Percentiles rank a stretch among this genome's conserved stretches.
These are phyloP conservation scores for Arthrobotrys conoides DNA, from an alignment of 2,329 filamentous ascomycete species.

Conservation along the genomic window DNA sequence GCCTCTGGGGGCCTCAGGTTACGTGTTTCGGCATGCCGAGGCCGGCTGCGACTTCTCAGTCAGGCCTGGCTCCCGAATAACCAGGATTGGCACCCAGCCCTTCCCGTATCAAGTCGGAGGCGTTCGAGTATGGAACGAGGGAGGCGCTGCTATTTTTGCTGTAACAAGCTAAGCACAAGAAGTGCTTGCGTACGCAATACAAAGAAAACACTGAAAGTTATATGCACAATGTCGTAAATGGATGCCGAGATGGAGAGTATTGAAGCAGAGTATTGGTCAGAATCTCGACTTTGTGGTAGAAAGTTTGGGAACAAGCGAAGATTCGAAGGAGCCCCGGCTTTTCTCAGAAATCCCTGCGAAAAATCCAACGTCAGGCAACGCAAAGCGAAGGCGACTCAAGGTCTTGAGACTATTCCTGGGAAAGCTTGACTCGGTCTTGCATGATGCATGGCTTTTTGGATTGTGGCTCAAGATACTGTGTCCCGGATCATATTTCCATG, in stretches of 20 bases:
- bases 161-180: slow-evolving; percentile 28
- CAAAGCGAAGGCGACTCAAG: slow-evolving; percentile 24
- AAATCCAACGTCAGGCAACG: slow-evolving; percentile 49
- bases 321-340: too few relatives aligned
- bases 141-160: slow-evolving; percentile 35
- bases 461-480: slow-evolving; percentile 16
- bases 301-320: slow-evolving; percentile 18
- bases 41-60: slow-evolving; percentile 34
- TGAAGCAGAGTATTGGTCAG: slow-evolving; percentile 8
- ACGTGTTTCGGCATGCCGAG: slow-evolving; percentile 44
- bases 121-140: slow-evolving; percentile 36
- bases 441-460: neutral
- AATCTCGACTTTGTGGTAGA: neutral
- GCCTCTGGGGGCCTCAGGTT: slow-evolving; percentile 24
- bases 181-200: slow-evolving; percentile 32
- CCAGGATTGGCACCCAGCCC: slow-evolving; percentile 32
- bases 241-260: slow-evolving; percentile 23
- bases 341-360: slow-evolving; percentile 24
- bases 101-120: slow-evolving; percentile 34
- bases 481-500: slow-evolving; percentile 36
- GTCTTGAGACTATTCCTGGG: slow-evolving; percentile 20
- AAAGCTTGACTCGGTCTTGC: slow-evolving; percentile 23
- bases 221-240: slow-evolving; percentile 15
- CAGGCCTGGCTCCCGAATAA: slow-evolving; percentile 37
- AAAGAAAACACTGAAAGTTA: slow-evolving; percentile 11